phyloP scores from a whole-genome alignment of 148 eudicot genomes.

The Cornus florida region DNA sequence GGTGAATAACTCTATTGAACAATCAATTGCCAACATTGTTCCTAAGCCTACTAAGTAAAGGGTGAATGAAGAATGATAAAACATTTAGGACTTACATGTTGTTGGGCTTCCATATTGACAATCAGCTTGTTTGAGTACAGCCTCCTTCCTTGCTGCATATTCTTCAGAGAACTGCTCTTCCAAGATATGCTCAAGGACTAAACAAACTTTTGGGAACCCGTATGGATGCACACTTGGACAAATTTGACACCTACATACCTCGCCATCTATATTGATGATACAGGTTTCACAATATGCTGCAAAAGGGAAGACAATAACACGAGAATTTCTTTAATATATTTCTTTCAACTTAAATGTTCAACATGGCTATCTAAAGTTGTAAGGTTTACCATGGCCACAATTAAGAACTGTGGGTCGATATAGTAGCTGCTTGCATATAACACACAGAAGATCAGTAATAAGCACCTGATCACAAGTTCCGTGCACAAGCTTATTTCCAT shows the following conservation, averaged over 20 bases:
- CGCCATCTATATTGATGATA: conserved; percentile 35
- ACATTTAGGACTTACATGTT: conserved; percentile 25
- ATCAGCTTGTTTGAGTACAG: conserved; percentile 15
- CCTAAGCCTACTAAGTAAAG: no score
- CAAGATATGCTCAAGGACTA: conserved; percentile 52
- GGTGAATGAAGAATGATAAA: neutral
- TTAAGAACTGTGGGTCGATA: conserved; percentile 64
- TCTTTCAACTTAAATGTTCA: neutral
- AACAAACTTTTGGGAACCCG: conserved; percentile 60
- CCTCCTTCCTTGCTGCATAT: conserved; percentile 40
- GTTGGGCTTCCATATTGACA: conserved; percentile 32
- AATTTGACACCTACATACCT: conserved; percentile 45
- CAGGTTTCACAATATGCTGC: conserved; percentile 71
- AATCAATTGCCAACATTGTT: no score
- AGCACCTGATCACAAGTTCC: conserved; percentile 27
- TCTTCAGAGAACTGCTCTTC: conserved; percentile 59
- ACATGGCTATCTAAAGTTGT: neutral
- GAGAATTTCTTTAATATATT: neutral
- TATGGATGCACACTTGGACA: conserved; percentile 61
- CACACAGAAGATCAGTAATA: conserved; percentile 49
- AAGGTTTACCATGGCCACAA: conserved; percentile 75
- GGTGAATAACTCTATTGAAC: no score
- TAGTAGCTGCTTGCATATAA: conserved; percentile 56
- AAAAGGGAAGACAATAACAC: conserved; percentile 1
- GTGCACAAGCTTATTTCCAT: neutral